Base-by-base conservation (phyloP, 1,284 basidiomycete genomes). In the Moesziomyces globuligerus region DNA sequence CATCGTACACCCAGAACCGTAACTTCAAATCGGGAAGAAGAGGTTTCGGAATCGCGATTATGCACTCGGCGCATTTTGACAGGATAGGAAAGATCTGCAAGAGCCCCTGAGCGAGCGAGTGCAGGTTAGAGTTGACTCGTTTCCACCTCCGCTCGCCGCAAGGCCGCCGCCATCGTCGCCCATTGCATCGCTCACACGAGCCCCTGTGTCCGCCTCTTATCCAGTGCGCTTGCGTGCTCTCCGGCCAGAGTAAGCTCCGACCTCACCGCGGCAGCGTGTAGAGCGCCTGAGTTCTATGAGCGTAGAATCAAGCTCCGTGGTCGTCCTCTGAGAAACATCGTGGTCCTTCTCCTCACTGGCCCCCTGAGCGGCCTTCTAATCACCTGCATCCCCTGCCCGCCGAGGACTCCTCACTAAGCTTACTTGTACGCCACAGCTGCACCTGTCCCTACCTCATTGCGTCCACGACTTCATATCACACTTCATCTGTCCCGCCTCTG, bases 11-110 rank as follows among this genome's bases (percentile, higher is more conserved):
- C n/a, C n/a, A n/a, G n/a, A n/a, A n/a, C n/a, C n/a, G n/a, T n/a
- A n/a, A n/a, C n/a, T 11, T 29, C 4, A 4, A 4, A 29, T 29
- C 29, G 29, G 29, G 29, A 28, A 9, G 29, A 9, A 7, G 4
- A 9, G 8, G 15, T 9, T 11, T 11, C 4, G 29, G 8, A 4
- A 61, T 61, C 58, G 40, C 51, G 51, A 54, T 62, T 51, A 55
- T 56, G 52, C 59, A 55, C 44, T 6, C 20, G 17, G 6, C 17
- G 37, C 38, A 46, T 26, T 61, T 51, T 61, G 59, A 61, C 59
- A 61, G 59, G 58, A 41, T 32, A 32, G 32, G 23, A 38, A 28
- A 10, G 18, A 25, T 43, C 48, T 54, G 51, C 58, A 61, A 23
- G 15, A 26, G 32, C 42, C 58, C 58, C 58, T 44, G 25, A 38